Evolutionary conservation across 768 basidiomycete species (phyloP), one percentile per base, ranked within the genome.

Genomic region (Suillus plorans): DNA sequence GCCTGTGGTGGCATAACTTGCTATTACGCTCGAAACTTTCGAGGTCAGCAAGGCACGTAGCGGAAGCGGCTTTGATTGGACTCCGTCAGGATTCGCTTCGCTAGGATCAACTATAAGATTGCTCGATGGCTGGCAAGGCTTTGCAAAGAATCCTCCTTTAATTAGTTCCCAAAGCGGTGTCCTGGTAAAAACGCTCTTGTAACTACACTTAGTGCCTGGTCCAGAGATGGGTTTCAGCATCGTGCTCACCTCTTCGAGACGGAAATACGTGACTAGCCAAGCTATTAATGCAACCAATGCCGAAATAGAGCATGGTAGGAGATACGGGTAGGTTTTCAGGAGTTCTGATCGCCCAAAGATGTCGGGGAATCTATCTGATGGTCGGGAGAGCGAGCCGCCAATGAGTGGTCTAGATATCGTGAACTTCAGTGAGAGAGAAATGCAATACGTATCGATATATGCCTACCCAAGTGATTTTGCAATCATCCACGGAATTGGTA

Each of bases 1-100:
- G 4, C 89, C 82, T 28, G 88, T 79, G 36, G 76, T 73, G 6
- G 85, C 86, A 72, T 91, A 92, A 70, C 88, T 90, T 13, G 78
- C 77, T 5, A 84, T 81, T 13, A 88, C 82, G 57, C 88, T 73
- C 31, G 89, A 67, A 1, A 92, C 88, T 20, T 77, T 81, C 4
- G 76, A 80, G 18, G 80, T 84, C 28, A 90, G 77, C 53, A 89
- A 77, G 4, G 78, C 73, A 36, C 80, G 78, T 34, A 89, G 74
- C 2, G 87, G 80, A 60, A 83, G 68, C 1, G 81, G 82, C 49
- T 25, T 25, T 14, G 49, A 10, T 50, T 5, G 25, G 4, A 20
- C 49, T 50, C 14, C 49, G 2, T 28, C 25, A 28, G 25, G 25
- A 28, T 28, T 28, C 14, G 1, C 49, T 50, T 25, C 49, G 6